Conservation (phyloP, 78 protist species). For the Dictyostelium citrinum region DNA sequence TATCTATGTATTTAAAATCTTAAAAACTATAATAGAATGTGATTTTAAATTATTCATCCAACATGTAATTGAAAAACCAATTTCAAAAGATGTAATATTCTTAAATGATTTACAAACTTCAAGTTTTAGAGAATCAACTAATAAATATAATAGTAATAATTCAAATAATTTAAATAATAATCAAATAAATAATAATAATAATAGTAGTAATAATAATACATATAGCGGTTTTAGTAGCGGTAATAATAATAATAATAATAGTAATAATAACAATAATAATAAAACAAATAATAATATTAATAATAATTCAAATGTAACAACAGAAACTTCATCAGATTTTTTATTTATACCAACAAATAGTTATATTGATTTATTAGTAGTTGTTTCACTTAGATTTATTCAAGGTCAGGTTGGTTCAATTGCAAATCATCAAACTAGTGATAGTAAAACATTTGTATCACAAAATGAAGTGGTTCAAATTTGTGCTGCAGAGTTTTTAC, state of each 20-base stretch:
- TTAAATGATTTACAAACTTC: conserved; percentile 37
- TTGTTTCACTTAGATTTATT: conserved; percentile 54
- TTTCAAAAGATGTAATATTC: conserved; percentile 40
- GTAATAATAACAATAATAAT: neutral
- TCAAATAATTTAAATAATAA: neutral
- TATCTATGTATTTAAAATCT: conserved; percentile 63
- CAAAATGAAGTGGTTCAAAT: conserved; percentile 72
- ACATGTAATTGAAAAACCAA: conserved; percentile 78
- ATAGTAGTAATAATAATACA: neutral
- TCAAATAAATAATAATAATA: neutral
- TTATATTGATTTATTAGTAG: conserved; percentile 66
- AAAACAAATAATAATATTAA: neutral
- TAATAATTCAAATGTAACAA: neutral
- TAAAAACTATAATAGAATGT: conserved; percentile 61
- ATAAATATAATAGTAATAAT: neutral
- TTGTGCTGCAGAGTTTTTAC: conserved; percentile 75
- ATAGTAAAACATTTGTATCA: conserved; percentile 38
- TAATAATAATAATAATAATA: neutral
- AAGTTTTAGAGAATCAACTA: conserved; percentile 29
- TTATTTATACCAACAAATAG: conserved; percentile 59
- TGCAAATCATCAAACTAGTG: neutral
- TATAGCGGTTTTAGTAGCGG: neutral
- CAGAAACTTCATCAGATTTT: conserved; percentile 64
- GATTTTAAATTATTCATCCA: conserved; percentile 75
- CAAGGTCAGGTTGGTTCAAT: conserved; percentile 39